Percentiles rank a stretch among this genome's conserved stretches.
Evolutionary conservation across 305 asterid species (phyloP).

Genomic region (Fraxinus sp.): DNA sequence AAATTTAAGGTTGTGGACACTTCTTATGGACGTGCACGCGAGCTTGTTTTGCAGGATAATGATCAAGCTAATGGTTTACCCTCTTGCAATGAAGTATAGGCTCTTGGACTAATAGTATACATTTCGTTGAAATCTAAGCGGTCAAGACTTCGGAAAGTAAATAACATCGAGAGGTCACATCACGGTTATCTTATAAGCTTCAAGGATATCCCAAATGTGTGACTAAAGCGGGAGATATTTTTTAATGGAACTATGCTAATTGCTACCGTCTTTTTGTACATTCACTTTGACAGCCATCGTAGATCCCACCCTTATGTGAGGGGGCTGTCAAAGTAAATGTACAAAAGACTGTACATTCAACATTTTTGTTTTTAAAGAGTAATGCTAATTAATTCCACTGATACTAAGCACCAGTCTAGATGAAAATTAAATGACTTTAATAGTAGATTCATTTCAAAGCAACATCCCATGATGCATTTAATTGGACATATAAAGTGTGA

Average conservation of each 20-base stretch:
- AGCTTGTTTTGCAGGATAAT: slow-evolving; percentile 71
- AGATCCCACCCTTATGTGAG: too few species aligned
- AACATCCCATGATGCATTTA: too few species aligned
- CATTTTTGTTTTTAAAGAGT: not conserved
- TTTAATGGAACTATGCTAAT: too few species aligned
- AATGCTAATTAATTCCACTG: not conserved
- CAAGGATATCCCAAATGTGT: slow-evolving; percentile 56
- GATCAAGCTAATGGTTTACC: slow-evolving; percentile 52
- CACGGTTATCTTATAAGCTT: slow-evolving; percentile 65
- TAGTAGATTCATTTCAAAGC: not conserved
- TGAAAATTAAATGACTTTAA: too few species aligned
- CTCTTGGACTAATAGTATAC: slow-evolving; percentile 69
- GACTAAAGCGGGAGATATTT: slow-evolving; percentile 42
- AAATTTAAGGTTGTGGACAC: slow-evolving; percentile 71
- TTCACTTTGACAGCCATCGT: too few species aligned
- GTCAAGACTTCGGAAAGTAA: slow-evolving; percentile 65
- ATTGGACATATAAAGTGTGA: too few species aligned
- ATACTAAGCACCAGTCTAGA: too few species aligned
- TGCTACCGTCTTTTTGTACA: too few species aligned
- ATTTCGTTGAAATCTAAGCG: slow-evolving; percentile 80
- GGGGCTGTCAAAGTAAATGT: too few species aligned
- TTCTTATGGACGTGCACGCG: slow-evolving; percentile 83
- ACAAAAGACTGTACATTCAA: too few species aligned
- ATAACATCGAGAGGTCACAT: slow-evolving; percentile 66
- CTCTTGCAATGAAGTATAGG: slow-evolving; percentile 30